Conservation (phyloP, 129 eudicot species). For the Flaveria robusta region DNA sequence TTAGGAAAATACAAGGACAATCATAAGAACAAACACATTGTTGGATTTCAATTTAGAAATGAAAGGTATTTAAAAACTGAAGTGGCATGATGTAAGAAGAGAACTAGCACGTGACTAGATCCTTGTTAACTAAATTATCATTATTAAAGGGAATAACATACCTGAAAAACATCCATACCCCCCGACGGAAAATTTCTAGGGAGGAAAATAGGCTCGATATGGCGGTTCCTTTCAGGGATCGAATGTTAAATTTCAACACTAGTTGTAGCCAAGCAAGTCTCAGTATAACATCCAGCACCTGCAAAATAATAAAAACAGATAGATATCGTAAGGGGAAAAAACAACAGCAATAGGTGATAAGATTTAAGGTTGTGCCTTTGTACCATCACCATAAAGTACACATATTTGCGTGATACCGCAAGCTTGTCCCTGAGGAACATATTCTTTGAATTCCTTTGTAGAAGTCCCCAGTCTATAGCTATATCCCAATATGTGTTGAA, state of each 20-base stretch:
- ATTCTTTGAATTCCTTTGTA: conserved; percentile 60
- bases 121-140: not conserved
- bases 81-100: too few relatives aligned
- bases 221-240: conserved; percentile 47
- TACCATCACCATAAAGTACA: conserved; percentile 74
- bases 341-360: not conserved
- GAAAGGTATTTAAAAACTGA: too few relatives aligned
- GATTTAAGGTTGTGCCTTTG: not conserved
- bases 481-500: conserved; percentile 79
- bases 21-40: too few relatives aligned
- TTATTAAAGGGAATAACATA: conserved; percentile 23
- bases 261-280: conserved; percentile 81
- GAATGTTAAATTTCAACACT: conserved; percentile 52
- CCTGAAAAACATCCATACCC: conserved; percentile 95
- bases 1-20: too few relatives aligned
- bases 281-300: conserved; percentile 61
- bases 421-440: conserved; percentile 64
- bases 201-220: conserved; percentile 56
- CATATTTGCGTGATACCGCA: conserved; percentile 49
- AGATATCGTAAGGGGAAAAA: not conserved
- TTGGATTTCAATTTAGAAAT: too few relatives aligned
- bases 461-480: conserved; percentile 84
- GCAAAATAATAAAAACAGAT: conserved; percentile 23
- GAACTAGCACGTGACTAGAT: too few relatives aligned
- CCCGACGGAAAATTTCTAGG: conserved; percentile 80